These are phyloP conservation scores for Croton laevigatus DNA, from an alignment of 441 rosid genomes.

Conservation along the genomic window DNA sequence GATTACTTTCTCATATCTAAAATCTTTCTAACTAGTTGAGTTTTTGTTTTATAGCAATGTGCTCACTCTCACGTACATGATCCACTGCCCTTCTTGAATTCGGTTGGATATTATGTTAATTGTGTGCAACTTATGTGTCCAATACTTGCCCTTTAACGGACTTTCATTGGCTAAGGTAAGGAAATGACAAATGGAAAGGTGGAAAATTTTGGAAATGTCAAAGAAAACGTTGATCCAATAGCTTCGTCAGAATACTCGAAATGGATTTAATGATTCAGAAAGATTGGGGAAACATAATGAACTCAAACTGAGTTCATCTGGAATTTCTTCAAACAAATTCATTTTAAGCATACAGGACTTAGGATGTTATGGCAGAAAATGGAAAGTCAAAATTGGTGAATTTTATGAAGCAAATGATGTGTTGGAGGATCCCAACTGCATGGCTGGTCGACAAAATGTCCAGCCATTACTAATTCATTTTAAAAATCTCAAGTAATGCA, in stretches of 20 bases:
- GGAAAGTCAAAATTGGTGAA: not conserved
- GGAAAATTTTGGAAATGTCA: conserved; percentile 1
- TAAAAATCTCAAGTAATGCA: not conserved
- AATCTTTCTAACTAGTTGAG: too few relatives aligned
- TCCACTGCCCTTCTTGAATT: too few relatives aligned
- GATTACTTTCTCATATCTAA: too few relatives aligned
- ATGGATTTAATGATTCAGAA: not conserved
- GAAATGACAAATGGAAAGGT: not conserved
- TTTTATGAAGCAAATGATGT: not conserved
- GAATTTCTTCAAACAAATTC: not conserved
- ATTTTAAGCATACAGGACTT: not conserved
- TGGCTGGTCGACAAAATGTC: not conserved
- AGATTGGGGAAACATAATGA: not conserved
- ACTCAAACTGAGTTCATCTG: not conserved
- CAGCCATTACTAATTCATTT: conserved; percentile 2
- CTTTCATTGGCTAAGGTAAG: not conserved
- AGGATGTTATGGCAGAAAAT: not conserved
- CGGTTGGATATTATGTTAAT: too few relatives aligned
- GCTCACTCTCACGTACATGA: too few relatives aligned
- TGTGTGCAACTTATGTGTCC: too few relatives aligned
- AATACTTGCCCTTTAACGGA: not conserved
- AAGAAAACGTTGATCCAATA: not conserved
- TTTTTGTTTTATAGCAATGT: too few relatives aligned
- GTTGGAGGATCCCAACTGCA: not conserved
- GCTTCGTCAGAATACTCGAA: not conserved